These are phyloP conservation scores for Populus deltoides DNA, from an alignment of 345 rosid genomes.

Conservation along the genomic window DNA sequence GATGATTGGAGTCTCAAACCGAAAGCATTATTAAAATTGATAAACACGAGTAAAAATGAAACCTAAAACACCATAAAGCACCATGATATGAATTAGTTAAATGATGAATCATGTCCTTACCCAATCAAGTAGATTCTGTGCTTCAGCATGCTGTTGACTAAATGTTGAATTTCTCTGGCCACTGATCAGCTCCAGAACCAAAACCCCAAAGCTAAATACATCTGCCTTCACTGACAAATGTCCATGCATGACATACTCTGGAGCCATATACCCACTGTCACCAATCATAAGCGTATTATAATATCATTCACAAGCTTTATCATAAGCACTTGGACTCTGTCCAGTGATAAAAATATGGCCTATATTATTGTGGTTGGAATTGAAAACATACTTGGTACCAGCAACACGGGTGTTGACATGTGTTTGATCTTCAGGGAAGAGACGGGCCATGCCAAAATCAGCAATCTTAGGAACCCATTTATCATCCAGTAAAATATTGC, in stretches of 20 bases:
- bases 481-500: conserved; percentile 85
- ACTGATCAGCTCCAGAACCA: conserved; percentile 80
- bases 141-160: conserved; percentile 40
- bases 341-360: not conserved
- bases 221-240: conserved; percentile 78
- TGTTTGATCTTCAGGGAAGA: conserved; percentile 82
- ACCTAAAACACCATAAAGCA: not conserved
- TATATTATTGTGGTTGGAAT: not conserved
- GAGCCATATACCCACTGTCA: conserved; percentile 95
- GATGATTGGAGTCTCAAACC: not conserved
- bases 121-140: conserved; percentile 82
- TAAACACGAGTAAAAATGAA: not conserved
- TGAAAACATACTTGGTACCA: conserved; percentile 80
- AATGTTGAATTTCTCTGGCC: conserved; percentile 73
- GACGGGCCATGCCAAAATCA: conserved; percentile 99
- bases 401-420: conserved; percentile 91
- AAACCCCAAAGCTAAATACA: conserved; percentile 94
- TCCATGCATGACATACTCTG: conserved; percentile 88
- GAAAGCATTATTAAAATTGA: not conserved
- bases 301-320: not conserved
- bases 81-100: not conserved
- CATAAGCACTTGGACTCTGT: conserved; percentile 1
- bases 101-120: conserved; percentile 38
- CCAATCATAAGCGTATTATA: conserved; percentile 16
- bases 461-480: conserved; percentile 98